These are phyloP conservation scores for Penicillium aurantiogriseum DNA, from an alignment of 2,329 filamentous ascomycete species.

Conservation along the genomic window DNA sequence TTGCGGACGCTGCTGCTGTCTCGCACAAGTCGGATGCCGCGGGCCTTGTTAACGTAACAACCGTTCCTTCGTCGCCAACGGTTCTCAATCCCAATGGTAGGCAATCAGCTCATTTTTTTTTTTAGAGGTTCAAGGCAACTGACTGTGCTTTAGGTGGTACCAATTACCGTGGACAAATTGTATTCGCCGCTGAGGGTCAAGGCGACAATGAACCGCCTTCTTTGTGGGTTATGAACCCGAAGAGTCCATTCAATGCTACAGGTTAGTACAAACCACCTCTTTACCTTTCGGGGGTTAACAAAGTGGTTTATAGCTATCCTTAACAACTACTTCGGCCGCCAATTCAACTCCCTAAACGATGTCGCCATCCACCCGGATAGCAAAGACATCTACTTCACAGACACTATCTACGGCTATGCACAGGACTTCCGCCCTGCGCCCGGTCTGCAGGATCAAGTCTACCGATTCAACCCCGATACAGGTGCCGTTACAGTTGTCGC, in stretches of 20 bases:
- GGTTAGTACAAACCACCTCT: neutral
- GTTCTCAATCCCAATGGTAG: conserved; percentile 16
- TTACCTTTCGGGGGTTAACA: neutral
- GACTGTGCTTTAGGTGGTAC: conserved; percentile 1
- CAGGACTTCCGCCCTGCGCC: conserved; percentile 22
- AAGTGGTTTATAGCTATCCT: conserved; percentile 13
- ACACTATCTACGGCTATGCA: conserved; percentile 19
- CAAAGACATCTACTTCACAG: conserved; percentile 23
- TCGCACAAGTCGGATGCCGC: conserved; percentile 13
- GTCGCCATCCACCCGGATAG: conserved; percentile 18
- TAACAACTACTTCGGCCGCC: conserved; percentile 24
- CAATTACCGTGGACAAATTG: conserved; percentile 15
- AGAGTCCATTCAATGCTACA: conserved; percentile 19
- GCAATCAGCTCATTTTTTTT: neutral
- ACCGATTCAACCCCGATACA: conserved; percentile 16
- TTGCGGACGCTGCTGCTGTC: conserved; percentile 15
- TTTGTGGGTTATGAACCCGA: conserved; percentile 20
- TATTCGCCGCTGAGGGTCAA: conserved; percentile 18
- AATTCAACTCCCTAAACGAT: conserved; percentile 23
- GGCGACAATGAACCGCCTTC: conserved; percentile 16
- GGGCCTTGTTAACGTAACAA: conserved; percentile 8
- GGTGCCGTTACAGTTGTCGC: conserved; percentile 16
- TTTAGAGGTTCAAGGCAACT: neutral
- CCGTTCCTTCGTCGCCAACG: conserved; percentile 9
- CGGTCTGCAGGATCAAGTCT: conserved; percentile 18